These are phyloP conservation scores for Mycocentrospora acerina DNA, from an alignment of 2,329 filamentous ascomycete species.

Conservation along the genomic window DNA sequence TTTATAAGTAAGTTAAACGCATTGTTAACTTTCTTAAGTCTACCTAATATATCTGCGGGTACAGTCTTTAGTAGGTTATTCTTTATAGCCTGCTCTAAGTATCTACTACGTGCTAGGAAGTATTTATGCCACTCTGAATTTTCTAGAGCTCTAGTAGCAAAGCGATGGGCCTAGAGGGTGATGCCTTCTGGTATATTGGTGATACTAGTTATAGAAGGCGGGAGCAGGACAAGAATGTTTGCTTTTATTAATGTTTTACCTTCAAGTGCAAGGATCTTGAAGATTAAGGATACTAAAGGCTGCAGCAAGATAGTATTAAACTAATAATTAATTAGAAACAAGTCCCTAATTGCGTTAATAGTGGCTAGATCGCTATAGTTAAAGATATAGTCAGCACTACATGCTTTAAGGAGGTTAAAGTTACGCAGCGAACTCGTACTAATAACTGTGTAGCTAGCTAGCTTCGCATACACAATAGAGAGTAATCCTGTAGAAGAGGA, in stretches of 20 bases:
- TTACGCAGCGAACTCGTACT: conserved; percentile 24
- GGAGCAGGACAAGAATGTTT: conserved; percentile 19
- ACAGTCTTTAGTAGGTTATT: conserved; percentile 21
- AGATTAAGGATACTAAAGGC: conserved; percentile 16
- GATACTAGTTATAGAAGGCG: conserved; percentile 15
- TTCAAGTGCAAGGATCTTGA: conserved; percentile 24
- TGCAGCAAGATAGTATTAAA: conserved; percentile 47
- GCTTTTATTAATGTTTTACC: conserved; percentile 20
- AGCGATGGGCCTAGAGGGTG: conserved; percentile 17
- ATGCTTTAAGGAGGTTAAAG: conserved; percentile 12
- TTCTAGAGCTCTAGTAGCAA: conserved; percentile 20
- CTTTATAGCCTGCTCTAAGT: conserved; percentile 23
- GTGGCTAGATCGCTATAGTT: conserved; percentile 46
- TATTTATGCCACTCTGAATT: conserved; percentile 20
- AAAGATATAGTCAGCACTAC: conserved; percentile 21
- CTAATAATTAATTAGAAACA: conserved; percentile 39
- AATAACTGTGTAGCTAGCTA: conserved; percentile 25
- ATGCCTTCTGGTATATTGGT: conserved; percentile 20
- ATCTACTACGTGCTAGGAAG: conserved; percentile 20
- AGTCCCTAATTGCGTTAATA: conserved; percentile 38
- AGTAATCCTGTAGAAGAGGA: conserved; percentile 44
- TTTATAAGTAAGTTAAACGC: conserved; percentile 23
- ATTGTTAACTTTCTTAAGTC: conserved; percentile 22
- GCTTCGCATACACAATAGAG: conserved; percentile 28
- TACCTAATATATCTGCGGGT: conserved; percentile 23